Conservation (phyloP, 331 rosid species). For the Arachis monticola region DNA sequence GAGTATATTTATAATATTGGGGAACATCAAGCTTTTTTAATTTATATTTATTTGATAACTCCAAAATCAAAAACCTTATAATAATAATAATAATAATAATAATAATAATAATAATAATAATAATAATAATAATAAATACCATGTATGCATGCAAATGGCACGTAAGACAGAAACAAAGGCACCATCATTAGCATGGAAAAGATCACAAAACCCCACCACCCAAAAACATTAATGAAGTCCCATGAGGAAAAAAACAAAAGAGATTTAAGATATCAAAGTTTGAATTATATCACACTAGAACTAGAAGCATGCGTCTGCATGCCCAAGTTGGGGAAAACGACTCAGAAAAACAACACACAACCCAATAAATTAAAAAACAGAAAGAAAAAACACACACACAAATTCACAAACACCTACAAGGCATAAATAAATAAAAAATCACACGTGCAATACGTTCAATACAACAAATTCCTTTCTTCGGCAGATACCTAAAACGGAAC, state of each 20-base stretch:
- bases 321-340: background rate
- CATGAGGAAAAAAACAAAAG: background rate
- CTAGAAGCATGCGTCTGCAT: background rate
- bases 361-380: background rate
- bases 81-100: background rate
- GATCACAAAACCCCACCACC: conserved; percentile 3
- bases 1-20: background rate
- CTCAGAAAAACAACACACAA: background rate
- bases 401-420: no score
- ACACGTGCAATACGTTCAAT: background rate
- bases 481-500: conserved; percentile 69
- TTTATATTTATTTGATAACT: background rate
- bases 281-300: background rate
- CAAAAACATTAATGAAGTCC: background rate
- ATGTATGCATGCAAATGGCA: conserved; percentile 12
- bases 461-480: no score
- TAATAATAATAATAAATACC: background rate
- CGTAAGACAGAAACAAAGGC: conserved; percentile 5
- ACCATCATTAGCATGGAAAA: conserved; percentile 5
- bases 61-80: background rate
- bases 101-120: no score
- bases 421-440: background rate
- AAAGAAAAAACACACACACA: background rate
- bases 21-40: background rate
- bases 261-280: background rate